Base-by-base conservation (phyloP, 2,329 filamentous ascomycete genomes). In the Parastagonospora avenae region DNA sequence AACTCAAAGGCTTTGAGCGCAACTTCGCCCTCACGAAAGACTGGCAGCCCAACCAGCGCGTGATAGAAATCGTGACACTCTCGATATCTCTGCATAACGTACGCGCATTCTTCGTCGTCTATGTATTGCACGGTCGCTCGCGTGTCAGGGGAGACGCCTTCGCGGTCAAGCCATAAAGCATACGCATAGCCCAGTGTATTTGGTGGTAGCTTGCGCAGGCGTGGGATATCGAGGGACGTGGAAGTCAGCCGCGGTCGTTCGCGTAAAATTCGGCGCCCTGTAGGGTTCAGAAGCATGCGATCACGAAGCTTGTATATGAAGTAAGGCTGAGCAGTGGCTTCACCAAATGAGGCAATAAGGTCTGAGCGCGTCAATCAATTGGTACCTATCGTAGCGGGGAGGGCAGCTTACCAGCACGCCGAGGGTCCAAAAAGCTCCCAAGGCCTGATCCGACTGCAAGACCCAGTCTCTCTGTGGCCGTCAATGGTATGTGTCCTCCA, bases 21-120 rank as follows among this genome's bases (percentile, higher is more conserved):
- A 10, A 99, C 84, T 79, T 99, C 94, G 24, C 94, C 94, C 78
- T 99, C 94, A n/a, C 92, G 84, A 57, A 96, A 88, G 36, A 95
- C 85, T 0, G 94, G 94, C 41, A 99, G 77, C 0, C 93, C 93
- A 0, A 92, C 96, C 45, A 99, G 80, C 0, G 94, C 93, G 74
- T 99, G 94, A 77, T 95, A 97, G 76, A 99, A 97, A 73, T 99
- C 94, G 74, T 99, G 94, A 61, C 90, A 96, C 76, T 99, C 94
- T 55, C 94, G 87, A 75, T 99, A 99, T 46, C 94, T 86, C 79
- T 97, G 94, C 90, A 99, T 95, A 14, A 97, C 94, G 77, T 97
- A 99, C 31, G 94, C 94, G 72, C 92, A 96, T 76, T 99, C 94
- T 63, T 89, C 87, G 70, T 97, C 88, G 74, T 97, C 92, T 55